These are phyloP conservation scores for Fusarium tjaetaba DNA, from an alignment of 2,329 filamentous ascomycete species.

Conservation along the genomic window DNA sequence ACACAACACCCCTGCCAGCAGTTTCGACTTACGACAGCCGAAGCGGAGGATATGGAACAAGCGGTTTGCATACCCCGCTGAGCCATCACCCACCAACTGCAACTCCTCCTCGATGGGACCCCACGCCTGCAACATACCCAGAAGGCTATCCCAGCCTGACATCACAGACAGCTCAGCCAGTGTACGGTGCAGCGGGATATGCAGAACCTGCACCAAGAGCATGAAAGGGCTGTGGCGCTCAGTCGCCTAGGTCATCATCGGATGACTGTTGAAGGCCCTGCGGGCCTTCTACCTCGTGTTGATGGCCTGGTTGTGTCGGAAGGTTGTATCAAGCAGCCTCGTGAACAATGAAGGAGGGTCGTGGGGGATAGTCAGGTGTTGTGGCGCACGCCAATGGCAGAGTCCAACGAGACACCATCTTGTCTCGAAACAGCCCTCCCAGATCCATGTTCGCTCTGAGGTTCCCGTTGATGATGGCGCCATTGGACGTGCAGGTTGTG, in stretches of 20 bases:
- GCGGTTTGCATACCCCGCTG: conserved; percentile 53
- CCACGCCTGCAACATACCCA: conserved; percentile 51
- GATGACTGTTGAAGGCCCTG: conserved; percentile 33
- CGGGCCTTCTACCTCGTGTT: conserved; percentile 37
- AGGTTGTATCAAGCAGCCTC: conserved; percentile 46
- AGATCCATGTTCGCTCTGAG: conserved; percentile 16
- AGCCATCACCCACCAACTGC: conserved; percentile 51
- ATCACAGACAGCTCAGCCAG: conserved; percentile 48
- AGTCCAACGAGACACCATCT: conserved; percentile 35
- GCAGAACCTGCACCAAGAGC: conserved; percentile 55
- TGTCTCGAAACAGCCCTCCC: conserved; percentile 19
- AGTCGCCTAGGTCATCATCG: conserved; percentile 26
- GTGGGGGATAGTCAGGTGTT: conserved; percentile 51
- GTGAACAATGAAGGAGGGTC: conserved; percentile 46
- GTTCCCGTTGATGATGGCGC: conserved; percentile 36
- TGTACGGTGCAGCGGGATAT: conserved; percentile 57
- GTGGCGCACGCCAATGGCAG: conserved; percentile 51
- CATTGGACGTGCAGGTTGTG: conserved; percentile 36
- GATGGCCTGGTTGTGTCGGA: conserved; percentile 28
- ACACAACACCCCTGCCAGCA: conserved; percentile 52
- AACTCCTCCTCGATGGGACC: conserved; percentile 55
- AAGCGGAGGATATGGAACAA: conserved; percentile 51
- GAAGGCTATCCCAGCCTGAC: conserved; percentile 53
- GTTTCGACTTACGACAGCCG: conserved; percentile 52
- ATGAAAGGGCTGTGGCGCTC: conserved; percentile 43